Percentiles rank a stretch among this genome's conserved stretches.
Conservation (phyloP, 208 protist genomes). For the Crithidia brevicula region DNA sequence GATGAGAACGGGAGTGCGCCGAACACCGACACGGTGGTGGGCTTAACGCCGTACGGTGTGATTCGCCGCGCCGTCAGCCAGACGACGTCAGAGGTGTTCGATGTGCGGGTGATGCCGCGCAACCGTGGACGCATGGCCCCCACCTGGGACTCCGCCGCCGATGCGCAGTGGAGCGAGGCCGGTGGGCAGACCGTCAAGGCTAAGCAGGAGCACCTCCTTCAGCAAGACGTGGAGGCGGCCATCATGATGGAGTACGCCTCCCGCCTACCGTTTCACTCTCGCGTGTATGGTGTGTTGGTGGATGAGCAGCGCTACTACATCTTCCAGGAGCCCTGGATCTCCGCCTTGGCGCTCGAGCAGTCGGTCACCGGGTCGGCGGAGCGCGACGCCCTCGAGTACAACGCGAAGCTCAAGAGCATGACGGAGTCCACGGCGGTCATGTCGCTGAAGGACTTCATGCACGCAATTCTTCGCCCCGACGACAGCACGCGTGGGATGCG, state of each 20-base stretch:
- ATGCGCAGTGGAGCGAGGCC: constrained; percentile 9
- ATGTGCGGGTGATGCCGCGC: constrained; percentile 78
- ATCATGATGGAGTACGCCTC: constrained; percentile 84
- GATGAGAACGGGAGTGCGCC: constrained; percentile 3
- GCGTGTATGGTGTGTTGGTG: constrained; percentile 74
- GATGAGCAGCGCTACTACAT: constrained; percentile 86
- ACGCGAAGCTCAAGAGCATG: constrained; percentile 52
- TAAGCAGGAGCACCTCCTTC: constrained; percentile 51
- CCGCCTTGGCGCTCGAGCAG: constrained; percentile 68
- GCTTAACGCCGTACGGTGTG: constrained; percentile 65
- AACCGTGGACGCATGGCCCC: constrained; percentile 60
- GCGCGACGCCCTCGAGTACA: constrained; percentile 50
- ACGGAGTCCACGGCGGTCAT: constrained; percentile 52
- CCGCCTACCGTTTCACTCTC: constrained; percentile 68
- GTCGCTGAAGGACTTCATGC: constrained; percentile 79
- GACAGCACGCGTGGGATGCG: constrained; percentile 15
- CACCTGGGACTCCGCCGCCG: constrained; percentile 10
- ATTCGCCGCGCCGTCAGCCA: constrained; percentile 73
- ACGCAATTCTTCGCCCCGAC: constrained; percentile 49
- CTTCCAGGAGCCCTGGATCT: constrained; percentile 80
- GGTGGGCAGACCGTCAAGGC: constrained; percentile 31
- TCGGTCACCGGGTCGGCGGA: constrained; percentile 29
- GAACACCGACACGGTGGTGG: constrained; percentile 51
- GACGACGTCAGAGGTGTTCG: constrained; percentile 76
- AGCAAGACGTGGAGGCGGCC: constrained; percentile 74